phyloP scores from a whole-genome alignment of 2,329 filamentous ascomycete genomes.

The Aspergillus ochraceus region DNA sequence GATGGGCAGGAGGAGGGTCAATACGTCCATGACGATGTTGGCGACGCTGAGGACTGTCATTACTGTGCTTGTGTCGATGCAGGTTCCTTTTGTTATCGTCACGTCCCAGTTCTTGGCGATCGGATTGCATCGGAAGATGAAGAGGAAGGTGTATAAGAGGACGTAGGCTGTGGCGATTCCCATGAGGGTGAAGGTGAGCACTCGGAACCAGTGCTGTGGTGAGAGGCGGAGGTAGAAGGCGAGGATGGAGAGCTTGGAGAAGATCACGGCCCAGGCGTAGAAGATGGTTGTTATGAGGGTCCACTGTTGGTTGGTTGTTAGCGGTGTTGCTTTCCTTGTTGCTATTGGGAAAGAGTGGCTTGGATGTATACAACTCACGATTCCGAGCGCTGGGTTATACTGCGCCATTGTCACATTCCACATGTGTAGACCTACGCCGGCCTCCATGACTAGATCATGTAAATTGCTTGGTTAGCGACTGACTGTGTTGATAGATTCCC shows the following conservation, averaged over 20 bases:
- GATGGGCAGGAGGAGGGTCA: background rate
- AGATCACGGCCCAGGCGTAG: background rate
- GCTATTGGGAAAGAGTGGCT: background rate
- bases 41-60: constrained; percentile 3
- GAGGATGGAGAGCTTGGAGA: constrained; percentile 29
- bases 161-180: constrained; percentile 11
- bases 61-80: background rate
- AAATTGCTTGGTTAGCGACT: background rate
- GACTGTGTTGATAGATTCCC: background rate
- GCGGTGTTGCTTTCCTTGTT: background rate
- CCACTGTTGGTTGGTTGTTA: background rate
- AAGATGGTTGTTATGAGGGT: constrained; percentile 14
- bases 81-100: background rate
- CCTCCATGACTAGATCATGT: background rate
- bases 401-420: background rate
- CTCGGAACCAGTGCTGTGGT: constrained; percentile 14
- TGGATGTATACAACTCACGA: background rate
- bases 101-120: background rate
- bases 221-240: constrained; percentile 33
- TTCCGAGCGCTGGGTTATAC: background rate
- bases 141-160: constrained; percentile 2
- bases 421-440: background rate
- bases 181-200: constrained; percentile 17
- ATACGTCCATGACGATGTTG: constrained; percentile 1
- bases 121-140: constrained; percentile 9